phyloP scores from a whole-genome alignment of 257 asterid species.

The Scutellaria minor region DNA sequence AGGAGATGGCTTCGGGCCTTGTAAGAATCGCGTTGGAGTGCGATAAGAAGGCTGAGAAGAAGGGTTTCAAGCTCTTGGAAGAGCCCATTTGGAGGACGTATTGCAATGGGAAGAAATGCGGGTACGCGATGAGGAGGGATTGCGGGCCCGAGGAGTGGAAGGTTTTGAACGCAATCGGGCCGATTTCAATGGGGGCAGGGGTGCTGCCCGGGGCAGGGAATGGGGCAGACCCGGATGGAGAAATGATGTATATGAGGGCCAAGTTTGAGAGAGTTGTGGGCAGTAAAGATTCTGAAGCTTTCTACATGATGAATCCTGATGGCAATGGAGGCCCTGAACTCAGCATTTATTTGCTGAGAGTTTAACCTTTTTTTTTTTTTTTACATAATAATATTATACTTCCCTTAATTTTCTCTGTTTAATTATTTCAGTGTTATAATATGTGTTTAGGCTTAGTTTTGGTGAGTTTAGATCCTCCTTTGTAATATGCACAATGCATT shows the following conservation, averaged over 20 bases:
- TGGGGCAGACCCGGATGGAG: conserved; percentile 59
- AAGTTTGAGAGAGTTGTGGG: conserved; percentile 94
- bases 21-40: conserved; percentile 85
- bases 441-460: conserved; percentile 11
- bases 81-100: conserved; percentile 88
- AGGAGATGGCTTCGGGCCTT: conserved; percentile 91
- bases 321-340: conserved; percentile 94
- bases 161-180: conserved; percentile 76
- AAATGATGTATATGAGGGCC: conserved; percentile 93
- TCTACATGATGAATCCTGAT: conserved; percentile 98
- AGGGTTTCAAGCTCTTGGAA: conserved; percentile 51
- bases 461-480: conserved; percentile 13
- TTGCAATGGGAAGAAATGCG: conserved; percentile 88
- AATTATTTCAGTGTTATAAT: background rate
- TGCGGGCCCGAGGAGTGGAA: conserved; percentile 90
- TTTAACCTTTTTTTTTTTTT: conserved; percentile 34
- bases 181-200: conserved; percentile 95
- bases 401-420: conserved; percentile 6
- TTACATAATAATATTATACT: background rate
- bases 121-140: conserved; percentile 78
- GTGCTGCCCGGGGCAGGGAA: conserved; percentile 68
- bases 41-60: conserved; percentile 60
- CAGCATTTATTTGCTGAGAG: conserved; percentile 87
- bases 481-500: background rate
- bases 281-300: conserved; percentile 91